Percentiles rank a stretch among this genome's conserved stretches.
phyloP scores from a whole-genome alignment of 441 rosid species.

The Gossypium trilobum region DNA sequence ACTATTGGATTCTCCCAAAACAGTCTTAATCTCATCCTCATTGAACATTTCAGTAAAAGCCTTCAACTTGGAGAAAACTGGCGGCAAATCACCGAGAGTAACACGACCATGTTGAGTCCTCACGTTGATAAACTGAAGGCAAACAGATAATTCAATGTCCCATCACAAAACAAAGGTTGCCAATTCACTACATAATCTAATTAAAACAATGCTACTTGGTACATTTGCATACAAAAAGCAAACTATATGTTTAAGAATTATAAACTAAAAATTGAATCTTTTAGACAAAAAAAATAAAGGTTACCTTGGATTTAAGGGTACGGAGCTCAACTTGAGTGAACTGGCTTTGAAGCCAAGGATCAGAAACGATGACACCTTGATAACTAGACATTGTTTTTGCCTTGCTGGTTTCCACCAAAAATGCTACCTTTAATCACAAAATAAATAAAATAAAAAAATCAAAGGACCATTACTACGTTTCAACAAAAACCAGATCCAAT shows the following conservation, averaged over 20 bases:
- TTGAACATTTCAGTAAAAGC: constrained; percentile 46
- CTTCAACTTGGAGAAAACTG: constrained; percentile 57
- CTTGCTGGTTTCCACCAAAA: constrained; percentile 15
- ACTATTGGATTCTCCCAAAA: constrained; percentile 38
- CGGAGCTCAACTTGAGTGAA: constrained; percentile 98
- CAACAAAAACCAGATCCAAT: background rate
- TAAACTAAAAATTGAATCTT: background rate
- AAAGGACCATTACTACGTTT: background rate
- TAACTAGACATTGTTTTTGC: constrained; percentile 65
- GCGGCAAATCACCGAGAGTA: constrained; percentile 58
- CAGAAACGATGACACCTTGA: constrained; percentile 86
- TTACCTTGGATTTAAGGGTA: constrained; percentile 79
- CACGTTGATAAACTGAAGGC: constrained; percentile 47
- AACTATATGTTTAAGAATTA: background rate
- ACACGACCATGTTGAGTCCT: constrained; percentile 48
- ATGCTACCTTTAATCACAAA: constrained; percentile 9
- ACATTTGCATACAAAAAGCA: background rate
- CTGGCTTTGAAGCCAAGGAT: constrained; percentile 96
- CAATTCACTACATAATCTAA: background rate
- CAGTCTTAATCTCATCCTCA: constrained; percentile 60
- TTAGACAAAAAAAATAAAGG: background rate
- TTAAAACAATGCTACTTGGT: background rate
- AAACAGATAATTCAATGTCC: background rate
- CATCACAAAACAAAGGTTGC: constrained; percentile 3
- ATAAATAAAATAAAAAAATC: background rate